phyloP scores from a whole-genome alignment of 2,329 filamentous ascomycete genomes.

The Aspergillus carbonarius region DNA sequence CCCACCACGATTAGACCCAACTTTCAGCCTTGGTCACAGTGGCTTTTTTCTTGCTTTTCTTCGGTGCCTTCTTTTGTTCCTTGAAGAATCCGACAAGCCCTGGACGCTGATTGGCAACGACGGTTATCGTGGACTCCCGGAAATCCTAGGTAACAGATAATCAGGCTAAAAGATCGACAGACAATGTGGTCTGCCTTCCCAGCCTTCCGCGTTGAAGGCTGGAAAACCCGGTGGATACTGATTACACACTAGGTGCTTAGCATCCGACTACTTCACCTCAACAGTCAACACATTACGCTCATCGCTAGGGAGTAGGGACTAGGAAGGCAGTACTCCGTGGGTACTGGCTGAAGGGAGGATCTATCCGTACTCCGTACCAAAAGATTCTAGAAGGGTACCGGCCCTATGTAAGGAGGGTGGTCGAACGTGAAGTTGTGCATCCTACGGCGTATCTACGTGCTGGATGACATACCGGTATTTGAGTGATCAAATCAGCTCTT shows the following conservation, averaged over 20 bases:
- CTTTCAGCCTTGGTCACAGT: conserved; percentile 5
- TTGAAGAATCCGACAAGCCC: not conserved
- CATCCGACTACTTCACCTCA: not conserved
- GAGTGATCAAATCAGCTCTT: not conserved
- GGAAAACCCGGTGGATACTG: not conserved
- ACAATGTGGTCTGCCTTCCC: conserved; percentile 1
- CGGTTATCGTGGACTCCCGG: not conserved
- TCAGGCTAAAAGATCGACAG: conserved; percentile 4
- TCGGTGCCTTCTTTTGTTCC: conserved; percentile 1
- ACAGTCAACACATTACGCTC: not conserved
- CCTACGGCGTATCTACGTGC: not conserved
- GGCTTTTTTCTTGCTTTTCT: conserved; percentile 3
- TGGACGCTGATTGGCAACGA: not conserved
- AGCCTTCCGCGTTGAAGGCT: not conserved
- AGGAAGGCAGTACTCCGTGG: not conserved
- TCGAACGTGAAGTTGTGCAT: not conserved
- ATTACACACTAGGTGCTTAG: not conserved
- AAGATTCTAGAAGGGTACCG: not conserved
- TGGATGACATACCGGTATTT: not conserved
- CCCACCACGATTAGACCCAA: conserved; percentile 5
- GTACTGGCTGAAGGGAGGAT: not conserved
- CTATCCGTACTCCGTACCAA: too few species aligned
- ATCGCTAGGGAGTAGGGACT: too few species aligned
- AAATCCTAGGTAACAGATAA: not conserved
- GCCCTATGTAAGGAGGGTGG: not conserved